These are phyloP conservation scores for Artemisia annua DNA, from an alignment of 129 eudicot genomes.

Conservation along the genomic window DNA sequence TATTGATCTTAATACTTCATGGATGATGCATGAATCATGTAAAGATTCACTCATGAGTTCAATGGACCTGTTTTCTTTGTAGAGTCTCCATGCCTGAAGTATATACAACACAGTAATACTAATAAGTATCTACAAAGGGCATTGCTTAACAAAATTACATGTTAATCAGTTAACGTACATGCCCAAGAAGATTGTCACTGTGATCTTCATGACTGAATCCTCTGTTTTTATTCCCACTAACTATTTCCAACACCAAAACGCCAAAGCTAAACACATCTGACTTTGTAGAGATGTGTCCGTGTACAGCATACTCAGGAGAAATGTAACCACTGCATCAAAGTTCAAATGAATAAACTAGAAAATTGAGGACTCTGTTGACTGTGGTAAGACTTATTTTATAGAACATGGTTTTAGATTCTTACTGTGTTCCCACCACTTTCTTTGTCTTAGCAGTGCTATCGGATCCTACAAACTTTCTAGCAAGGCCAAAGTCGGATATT, in stretches of 20 bases:
- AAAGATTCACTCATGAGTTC: conserved; percentile 20
- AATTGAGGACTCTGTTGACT: no score
- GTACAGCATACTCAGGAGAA: conserved; percentile 34
- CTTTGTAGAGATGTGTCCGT: conserved; percentile 28
- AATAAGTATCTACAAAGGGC: neutral
- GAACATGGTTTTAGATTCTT: conserved; percentile 9
- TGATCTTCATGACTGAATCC: conserved; percentile 26
- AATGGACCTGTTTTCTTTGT: conserved; percentile 17
- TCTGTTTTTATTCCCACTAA: conserved; percentile 33
- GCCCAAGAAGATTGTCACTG: conserved; percentile 46
- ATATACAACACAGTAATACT: neutral
- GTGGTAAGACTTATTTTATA: no score
- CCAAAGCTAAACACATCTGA: conserved; percentile 39
- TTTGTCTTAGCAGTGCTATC: conserved; percentile 18
- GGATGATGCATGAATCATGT: neutral
- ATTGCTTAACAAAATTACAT: neutral
- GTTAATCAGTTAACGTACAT: conserved; percentile 30
- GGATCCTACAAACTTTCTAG: conserved; percentile 26
- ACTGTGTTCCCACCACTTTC: conserved; percentile 35
- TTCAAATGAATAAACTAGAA: neutral
- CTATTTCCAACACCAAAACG: conserved; percentile 34
- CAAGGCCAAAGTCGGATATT: conserved; percentile 31
- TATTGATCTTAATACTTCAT: conserved; percentile 23
- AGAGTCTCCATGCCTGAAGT: conserved; percentile 32
- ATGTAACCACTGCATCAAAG: conserved; percentile 31